A percentile compares a stretch with the other conserved stretches of the same genome.
Evolutionary conservation across 805 yeast species (phyloP).

Genomic region (Yarrowia divulgata): DNA sequence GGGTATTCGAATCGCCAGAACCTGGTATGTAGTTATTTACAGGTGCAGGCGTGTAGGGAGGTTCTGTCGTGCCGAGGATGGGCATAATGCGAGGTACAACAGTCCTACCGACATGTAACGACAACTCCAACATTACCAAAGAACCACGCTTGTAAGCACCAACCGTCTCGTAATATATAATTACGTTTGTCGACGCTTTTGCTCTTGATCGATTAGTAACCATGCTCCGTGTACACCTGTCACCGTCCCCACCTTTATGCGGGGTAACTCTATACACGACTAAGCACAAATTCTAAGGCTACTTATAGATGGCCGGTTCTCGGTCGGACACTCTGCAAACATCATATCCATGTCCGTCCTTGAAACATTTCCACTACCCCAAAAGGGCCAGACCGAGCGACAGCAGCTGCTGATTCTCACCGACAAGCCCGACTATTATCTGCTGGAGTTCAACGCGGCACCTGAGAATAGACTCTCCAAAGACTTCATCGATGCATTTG

Average conservation of each 20-base stretch:
- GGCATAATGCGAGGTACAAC: too few relatives aligned
- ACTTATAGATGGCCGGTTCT: neutral
- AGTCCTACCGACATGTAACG: too few relatives aligned
- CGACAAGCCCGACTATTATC: conserved; percentile 45
- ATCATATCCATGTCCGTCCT: conserved; percentile 1
- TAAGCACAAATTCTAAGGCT: neutral
- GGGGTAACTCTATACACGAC: neutral
- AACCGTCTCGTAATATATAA: too few relatives aligned
- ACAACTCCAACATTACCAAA: too few relatives aligned
- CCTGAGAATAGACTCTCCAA: conserved; percentile 53
- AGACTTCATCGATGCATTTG: conserved; percentile 48
- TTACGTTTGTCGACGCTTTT: too few relatives aligned
- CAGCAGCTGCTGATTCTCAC: conserved; percentile 22
- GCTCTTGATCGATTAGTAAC: neutral
- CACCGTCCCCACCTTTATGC: conserved; percentile 5
- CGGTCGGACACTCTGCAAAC: neutral
- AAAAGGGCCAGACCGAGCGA: conserved; percentile 16
- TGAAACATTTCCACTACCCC: conserved; percentile 18
- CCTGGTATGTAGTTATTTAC: neutral
- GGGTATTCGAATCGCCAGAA: neutral
- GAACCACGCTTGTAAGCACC: too few relatives aligned
- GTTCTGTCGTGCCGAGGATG: too few relatives aligned
- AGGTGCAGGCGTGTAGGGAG: neutral
- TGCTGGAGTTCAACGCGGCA: conserved; percentile 48
- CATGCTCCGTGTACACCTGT: neutral